Base-by-base conservation (phyloP, 345 rosid species). In the Luvunga scandens region DNA sequence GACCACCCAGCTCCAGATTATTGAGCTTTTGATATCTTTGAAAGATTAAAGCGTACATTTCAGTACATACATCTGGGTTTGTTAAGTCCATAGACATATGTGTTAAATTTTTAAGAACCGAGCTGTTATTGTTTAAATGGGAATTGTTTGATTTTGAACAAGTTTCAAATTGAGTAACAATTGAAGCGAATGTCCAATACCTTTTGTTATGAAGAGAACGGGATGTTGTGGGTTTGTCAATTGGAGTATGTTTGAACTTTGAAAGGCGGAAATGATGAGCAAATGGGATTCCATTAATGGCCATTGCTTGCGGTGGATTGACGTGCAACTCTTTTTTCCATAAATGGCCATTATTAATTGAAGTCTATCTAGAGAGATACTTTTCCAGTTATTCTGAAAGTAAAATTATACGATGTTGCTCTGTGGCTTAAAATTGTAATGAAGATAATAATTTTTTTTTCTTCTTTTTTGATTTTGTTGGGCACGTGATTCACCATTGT, bases 21-120 rank as follows among this genome's bases (percentile, higher is more conserved):
- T 60, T 36, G 48, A 73, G 53, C 30, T 75, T 53, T 66, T 28
- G 39, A 50, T 53, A 66, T 66, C 25, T 75, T 31, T 66, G 63
- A 65, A 75, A 33, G 7, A 75, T 64, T 22, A 66, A 75, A 34
- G 64, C 78, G 16, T 50, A 66, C 14, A 14, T 75, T 53, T 31
- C 42, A 1, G 53, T 31, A 50, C 62, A 75, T 31, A 33, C 71
- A 31, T 75, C 78, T 30, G 71, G 78, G 48, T 22, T 63, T 1
- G 71, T 28, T 4, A 75, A 50, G 71, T 65, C 18, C 78, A 75
- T 45, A 0, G 71, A 65, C 63, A 66, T 0, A 75, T 10, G 71
- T 3, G 71, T 67, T 12, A 65, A 50, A 42, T 75, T 66, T 7
- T 50, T 33, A 24, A 50, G 2, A 19, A 75, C 9, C 19, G 48